Conservation (phyloP, 441 rosid species). For the Bruguiera hainesii region DNA sequence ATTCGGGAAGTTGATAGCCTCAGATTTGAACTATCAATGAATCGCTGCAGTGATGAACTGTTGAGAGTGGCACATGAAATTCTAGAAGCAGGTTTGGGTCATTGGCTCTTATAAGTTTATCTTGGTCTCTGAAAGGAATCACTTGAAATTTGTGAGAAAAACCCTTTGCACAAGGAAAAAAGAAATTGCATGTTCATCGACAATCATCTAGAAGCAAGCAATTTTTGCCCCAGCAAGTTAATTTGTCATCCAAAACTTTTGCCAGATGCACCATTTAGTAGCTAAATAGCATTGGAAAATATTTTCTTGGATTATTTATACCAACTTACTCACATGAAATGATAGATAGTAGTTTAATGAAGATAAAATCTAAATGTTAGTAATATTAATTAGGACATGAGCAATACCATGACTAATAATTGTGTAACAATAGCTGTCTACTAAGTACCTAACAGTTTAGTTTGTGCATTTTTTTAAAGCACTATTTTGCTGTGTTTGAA, state of each 20-base stretch:
- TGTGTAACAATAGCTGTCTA: too few species aligned
- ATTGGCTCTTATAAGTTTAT: conserved; percentile 22
- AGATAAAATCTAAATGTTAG: neutral
- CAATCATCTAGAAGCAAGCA: too few species aligned
- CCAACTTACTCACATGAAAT: neutral
- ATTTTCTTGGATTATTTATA: neutral
- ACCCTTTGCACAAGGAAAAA: conserved; percentile 5
- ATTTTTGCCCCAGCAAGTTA: too few species aligned
- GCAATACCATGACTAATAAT: too few species aligned
- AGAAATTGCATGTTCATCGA: neutral
- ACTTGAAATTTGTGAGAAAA: conserved; percentile 5
- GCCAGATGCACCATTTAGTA: neutral
- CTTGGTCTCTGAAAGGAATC: neutral
- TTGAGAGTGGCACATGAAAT: conserved; percentile 74
- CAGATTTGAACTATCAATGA: conserved; percentile 90
- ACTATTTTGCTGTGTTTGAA: too few species aligned
- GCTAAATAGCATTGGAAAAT: neutral
- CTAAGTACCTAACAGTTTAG: too few species aligned
- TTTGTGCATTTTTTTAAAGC: too few species aligned
- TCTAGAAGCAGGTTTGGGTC: conserved; percentile 70
- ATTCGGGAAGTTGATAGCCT: conserved; percentile 87
- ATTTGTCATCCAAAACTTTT: neutral
- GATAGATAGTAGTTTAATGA: neutral
- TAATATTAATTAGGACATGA: neutral
- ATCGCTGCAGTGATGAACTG: conserved; percentile 58